Evolutionary conservation across 148 eudicot genomes (phyloP).

Genomic region (Limonium bicolor): DNA sequence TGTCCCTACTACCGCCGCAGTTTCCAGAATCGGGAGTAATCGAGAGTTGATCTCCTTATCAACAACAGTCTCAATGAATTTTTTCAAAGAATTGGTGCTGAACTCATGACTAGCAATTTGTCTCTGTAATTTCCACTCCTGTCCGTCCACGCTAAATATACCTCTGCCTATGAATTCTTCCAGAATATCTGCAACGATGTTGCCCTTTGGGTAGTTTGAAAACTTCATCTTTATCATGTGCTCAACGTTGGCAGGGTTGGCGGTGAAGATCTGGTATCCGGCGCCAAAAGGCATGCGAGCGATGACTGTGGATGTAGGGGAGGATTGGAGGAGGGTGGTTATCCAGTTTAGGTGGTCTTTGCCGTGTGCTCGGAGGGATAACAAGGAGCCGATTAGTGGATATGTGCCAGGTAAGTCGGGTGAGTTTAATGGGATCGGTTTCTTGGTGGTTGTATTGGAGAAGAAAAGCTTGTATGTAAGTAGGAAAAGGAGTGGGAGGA

Average conservation of each 20-base stretch:
- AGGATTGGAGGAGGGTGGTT: constrained; percentile 5
- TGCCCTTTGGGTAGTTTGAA: constrained; percentile 47
- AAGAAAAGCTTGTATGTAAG: too few relatives aligned
- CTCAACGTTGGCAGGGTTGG: constrained; percentile 61
- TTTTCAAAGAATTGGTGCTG: constrained; percentile 24
- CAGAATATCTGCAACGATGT: constrained; percentile 35
- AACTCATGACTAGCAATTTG: constrained; percentile 30
- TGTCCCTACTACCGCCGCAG: constrained; percentile 12
- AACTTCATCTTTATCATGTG: constrained; percentile 59
- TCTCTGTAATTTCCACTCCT: constrained; percentile 35
- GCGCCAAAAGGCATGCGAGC: constrained; percentile 10
- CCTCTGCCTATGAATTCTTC: constrained; percentile 62
- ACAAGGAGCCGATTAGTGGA: constrained; percentile 12
- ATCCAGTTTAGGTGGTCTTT: constrained; percentile 10
- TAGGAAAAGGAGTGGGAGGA: too few relatives aligned
- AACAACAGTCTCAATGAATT: constrained; percentile 28
- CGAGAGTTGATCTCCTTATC: constrained; percentile 23
- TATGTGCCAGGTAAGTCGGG: too few relatives aligned
- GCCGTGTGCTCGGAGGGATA: constrained; percentile 1
- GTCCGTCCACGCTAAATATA: constrained; percentile 48
- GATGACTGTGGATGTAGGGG: constrained; percentile 6
- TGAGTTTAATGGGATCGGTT: too few relatives aligned
- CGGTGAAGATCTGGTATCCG: constrained; percentile 23
- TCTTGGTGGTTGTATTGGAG: too few relatives aligned
- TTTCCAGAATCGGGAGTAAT: constrained; percentile 17